Base-by-base conservation (phyloP, 1,139 yeast species). In the Lodderomyces oxycetoniae region DNA sequence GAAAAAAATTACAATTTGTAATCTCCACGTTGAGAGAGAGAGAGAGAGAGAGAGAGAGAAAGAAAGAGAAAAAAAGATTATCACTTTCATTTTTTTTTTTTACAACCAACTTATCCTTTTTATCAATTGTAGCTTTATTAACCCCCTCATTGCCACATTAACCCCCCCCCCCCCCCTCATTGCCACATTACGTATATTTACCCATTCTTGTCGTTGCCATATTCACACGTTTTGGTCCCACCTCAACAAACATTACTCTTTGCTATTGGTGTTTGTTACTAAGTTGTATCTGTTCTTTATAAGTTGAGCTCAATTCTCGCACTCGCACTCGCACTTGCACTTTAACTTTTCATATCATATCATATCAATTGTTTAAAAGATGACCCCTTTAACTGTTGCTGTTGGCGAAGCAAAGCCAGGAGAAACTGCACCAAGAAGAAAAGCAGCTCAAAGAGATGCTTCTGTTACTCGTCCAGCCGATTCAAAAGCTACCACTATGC, bases 391-490 rank as follows among this genome's bases (percentile, higher is more conserved):
- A 35, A 67, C 72, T 24, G 89, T 84, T 26, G 78, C 79, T 25
- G 93, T 85, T 24, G 95, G 94, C 25, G 81, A 82, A 39, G 89
- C 91, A 26, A 75, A 74, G 50, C 74, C 76, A 8, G 93, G 94
- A 41, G 96, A 89, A 63, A 84, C 96, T 19, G 95, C 95, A 3
- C 95, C 95, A 44, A 78, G 95, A 63, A 79, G 95, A 65, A 83
- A 77, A 52, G 66, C 70, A 39, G 63, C 74, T 37, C 78, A 77
- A 37, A 77, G 75, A 46, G 74, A 74, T 31, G 82, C 63, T 4
- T 61, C 75, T 1, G 50, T 79, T 11, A 56, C 55, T n/a, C 72
- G 77, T 53, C 93, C 93, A 3, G 34, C 47, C 3, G 80, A 73
- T 39, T 71, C 74, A 41, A 74, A 73, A 39, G 77, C 83, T 39